Evolutionary conservation across 2,329 filamentous ascomycete species (phyloP).

Genomic region (Diaporthe caulivora): DNA sequence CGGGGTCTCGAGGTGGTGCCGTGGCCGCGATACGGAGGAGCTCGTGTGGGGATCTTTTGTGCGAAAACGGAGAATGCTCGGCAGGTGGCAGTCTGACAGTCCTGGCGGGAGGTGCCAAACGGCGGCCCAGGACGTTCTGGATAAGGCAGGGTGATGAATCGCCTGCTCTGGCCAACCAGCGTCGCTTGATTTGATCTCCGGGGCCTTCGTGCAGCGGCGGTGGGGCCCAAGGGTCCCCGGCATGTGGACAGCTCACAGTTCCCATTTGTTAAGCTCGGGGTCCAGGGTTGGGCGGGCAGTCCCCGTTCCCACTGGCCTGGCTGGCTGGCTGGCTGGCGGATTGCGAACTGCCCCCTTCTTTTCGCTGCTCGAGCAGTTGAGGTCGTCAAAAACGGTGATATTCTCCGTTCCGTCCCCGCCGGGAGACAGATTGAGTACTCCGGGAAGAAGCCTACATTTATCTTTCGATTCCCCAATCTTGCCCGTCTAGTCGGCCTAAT

Average conservation of each 20-base stretch:
- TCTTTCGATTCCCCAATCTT: constrained; percentile 36
- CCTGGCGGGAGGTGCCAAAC: background rate
- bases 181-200: constrained; percentile 35
- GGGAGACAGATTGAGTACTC: constrained; percentile 15
- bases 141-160: constrained; percentile 26
- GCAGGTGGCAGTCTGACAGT: background rate
- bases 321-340: constrained; percentile 6
- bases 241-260: constrained; percentile 19
- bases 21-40: constrained; percentile 31
- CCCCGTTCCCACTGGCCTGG: constrained; percentile 6
- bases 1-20: constrained; percentile 22
- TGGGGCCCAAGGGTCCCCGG: constrained; percentile 20
- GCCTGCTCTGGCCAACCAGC: constrained; percentile 30
- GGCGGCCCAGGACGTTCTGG: constrained; percentile 19
- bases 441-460: constrained; percentile 26
- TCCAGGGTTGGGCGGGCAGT: background rate
- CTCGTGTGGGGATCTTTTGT: constrained; percentile 27
- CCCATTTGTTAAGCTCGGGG: constrained; percentile 27
- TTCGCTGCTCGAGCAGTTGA: background rate
- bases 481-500: background rate
- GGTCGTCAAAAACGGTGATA: constrained; percentile 9
- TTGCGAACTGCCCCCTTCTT: constrained; percentile 20
- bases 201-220: constrained; percentile 15
- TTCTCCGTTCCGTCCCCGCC: constrained; percentile 27
- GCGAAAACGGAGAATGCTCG: constrained; percentile 17